Conservation (phyloP, 2,329 filamentous ascomycete genomes). For the Alternaria postmessia region DNA sequence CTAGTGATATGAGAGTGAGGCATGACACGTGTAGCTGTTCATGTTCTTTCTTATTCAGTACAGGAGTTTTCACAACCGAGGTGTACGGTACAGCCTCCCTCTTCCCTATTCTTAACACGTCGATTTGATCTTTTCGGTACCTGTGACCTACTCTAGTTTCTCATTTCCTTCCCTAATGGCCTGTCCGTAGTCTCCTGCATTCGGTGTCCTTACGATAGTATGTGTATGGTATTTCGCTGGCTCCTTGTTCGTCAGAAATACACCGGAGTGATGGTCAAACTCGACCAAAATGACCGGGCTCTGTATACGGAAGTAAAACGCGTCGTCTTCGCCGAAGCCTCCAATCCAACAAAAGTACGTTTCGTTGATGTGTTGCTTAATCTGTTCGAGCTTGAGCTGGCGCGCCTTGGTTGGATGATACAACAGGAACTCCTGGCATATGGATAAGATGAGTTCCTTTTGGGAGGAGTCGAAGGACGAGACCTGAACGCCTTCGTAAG, state of each 20-base stretch:
- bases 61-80: background rate
- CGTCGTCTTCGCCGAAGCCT: constrained; percentile 69
- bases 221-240: constrained; percentile 83
- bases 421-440: constrained; percentile 71
- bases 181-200: constrained; percentile 78
- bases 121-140: background rate
- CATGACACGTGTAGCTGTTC: background rate
- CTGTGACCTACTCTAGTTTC: constrained; percentile 22
- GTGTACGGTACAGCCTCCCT: background rate
- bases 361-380: constrained; percentile 67
- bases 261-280: constrained; percentile 82
- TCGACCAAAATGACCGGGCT: constrained; percentile 77
- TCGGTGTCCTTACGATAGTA: constrained; percentile 75
- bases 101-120: background rate
- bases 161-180: constrained; percentile 52
- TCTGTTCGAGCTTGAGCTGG: constrained; percentile 62
- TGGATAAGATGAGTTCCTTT: constrained; percentile 63
- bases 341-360: constrained; percentile 86
- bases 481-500: constrained; percentile 71
- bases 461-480: constrained; percentile 59
- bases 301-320: constrained; percentile 82
- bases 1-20: background rate
- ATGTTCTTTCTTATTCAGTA: background rate
- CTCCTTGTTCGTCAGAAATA: constrained; percentile 76
- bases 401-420: constrained; percentile 70